Evolutionary conservation across 768 basidiomycete genomes (phyloP), one percentile per base, ranked within the genome.

Genomic region (Tremella fuciformis): DNA sequence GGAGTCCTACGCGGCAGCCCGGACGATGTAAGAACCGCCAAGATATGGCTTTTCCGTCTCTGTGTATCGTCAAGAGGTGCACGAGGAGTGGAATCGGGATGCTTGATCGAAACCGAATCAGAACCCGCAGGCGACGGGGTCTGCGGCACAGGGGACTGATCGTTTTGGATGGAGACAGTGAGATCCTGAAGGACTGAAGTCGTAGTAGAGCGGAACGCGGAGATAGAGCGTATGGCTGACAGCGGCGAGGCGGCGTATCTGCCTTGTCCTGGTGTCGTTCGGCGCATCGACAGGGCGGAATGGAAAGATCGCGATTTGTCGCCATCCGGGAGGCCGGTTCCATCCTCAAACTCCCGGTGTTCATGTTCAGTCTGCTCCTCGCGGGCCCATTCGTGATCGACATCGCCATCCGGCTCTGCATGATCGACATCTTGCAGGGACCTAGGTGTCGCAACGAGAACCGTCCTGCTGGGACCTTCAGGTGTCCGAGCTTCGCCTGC

Each of bases 1-100:
- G 53, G n/a, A 3, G 51, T 38, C 15, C 70, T 52, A 1, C 56
- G 18, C 6, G 66, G 63, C 16, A 63, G 19, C n/a, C 59, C 59
- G n/a, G 65, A 59, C 1, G 70, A 67, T 16, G 60, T 61, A 8
- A 73, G 65, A 15, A 74, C 72, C 15, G 72, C 72, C 2, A 74
- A 60, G 13, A 74, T 64, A 52, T 74, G 72, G 22, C 55, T 67
- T 46, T 71, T 74, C 1, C 72, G 60, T 47, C 72, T 34, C 56
- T 71, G 67, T 1, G 67, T 65, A 46, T 73, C 71, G 46, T 70
- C 60, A 7, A 70, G 55, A 8, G 65, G 62, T 1, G 71, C 63
- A 38, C 69, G 64, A 29, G 71, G 71, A 4, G 69, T 73, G 1
- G 66, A 59, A 18, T 65, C 34, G 24, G 66, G 60, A 46, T 38